Base-by-base conservation (phyloP, 495 filamentous ascomycete species). In the Aspergillus bridgeri region DNA sequence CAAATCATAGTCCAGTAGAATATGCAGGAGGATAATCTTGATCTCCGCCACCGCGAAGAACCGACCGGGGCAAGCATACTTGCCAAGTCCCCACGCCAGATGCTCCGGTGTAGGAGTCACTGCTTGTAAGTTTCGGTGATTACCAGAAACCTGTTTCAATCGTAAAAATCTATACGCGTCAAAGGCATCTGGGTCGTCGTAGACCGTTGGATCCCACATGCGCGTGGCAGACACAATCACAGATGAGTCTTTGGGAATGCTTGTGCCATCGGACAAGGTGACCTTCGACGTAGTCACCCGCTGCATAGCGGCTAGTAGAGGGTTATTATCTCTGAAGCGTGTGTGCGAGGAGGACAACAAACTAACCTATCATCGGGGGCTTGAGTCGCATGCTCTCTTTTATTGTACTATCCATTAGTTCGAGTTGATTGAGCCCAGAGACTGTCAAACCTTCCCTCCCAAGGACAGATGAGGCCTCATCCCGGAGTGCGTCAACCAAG, bases 331-430 rank as follows among this genome's bases (percentile, higher is more conserved):
- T n/a, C n/a, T n/a, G n/a, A n/a, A n/a, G n/a, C n/a, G n/a, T n/a
- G n/a, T n/a, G n/a, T n/a, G n/a, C n/a, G n/a, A n/a, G n/a, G n/a
- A n/a, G n/a, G n/a, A n/a, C n/a, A n/a, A n/a, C n/a, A n/a, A n/a
- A n/a, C 69, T 27, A 64, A 79, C 74, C 44, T 6, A 58, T 19
- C 21, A 53, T 55, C 45, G 69, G 58, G 3, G 76, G 74, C 4
- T 68, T 66, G 17, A 74, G 18, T 22, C 78, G 53, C 48, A 73
- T 69, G 19, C 64, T 68, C 56, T 80, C 78, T 54, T 76, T 79
- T 58, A 80, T 45, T 24, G 75, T 69, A 60, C 75, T 78, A 45
- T 80, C 78, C 70, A 80, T 72, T 17, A 76, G 61, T 61, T 67
- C 66, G 17, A 80, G 69, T 24, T 78, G 70, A 25, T 69, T 66